Base-by-base conservation (phyloP, 2,329 filamentous ascomycete species). In the Paracamarosporium sp. region DNA sequence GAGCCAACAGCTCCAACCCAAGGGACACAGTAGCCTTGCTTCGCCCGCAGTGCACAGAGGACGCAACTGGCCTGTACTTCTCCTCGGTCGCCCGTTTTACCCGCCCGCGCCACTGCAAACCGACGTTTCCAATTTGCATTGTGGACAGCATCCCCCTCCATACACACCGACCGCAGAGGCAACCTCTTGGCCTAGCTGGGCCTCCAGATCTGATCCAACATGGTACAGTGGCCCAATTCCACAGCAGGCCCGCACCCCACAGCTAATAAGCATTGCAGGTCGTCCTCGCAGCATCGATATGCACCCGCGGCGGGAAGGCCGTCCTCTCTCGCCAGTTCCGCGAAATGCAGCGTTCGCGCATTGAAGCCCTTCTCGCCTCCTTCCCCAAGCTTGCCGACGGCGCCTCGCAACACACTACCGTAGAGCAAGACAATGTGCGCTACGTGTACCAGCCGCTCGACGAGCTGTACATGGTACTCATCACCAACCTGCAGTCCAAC, bases 361-460 rank as follows among this genome's bases (percentile, higher is more conserved):
- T 99, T 75, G 96, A 99, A 84, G 95, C 91, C 55, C 88, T 99
- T 56, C 90, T 99, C 56, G 95, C 96, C 64, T 96, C 94, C 9
- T 97, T 99, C 76, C 96, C 95, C 55, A 99, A 99, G 82, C 90
- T 98, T 57, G 93, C 95, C 72, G 93, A 97, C 79, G 93, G 91
- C 62, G 91, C 93, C 60, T 97, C 93, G 51, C 95, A 99, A 80
- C 95, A 99, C 80, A 99, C 95, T 27, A 99, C 92, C 5, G 93
- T 98, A 71, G 95, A 99, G 81, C 93, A 98, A 81, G 96, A 99
- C 83, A 98, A 97, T 82, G 95, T 99, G 74, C 94, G 95, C 82
- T 99, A 97, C 76, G 95, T 99, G 57, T 99, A 99, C 84, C 95
- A 99, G 79, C 96, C 95, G 59, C 86, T 99, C 64, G 96, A 99